Evolutionary conservation across 2,329 filamentous ascomycete genomes (phyloP), one percentile per base, ranked within the genome.

Genomic region (Botrytis hyacinthi): DNA sequence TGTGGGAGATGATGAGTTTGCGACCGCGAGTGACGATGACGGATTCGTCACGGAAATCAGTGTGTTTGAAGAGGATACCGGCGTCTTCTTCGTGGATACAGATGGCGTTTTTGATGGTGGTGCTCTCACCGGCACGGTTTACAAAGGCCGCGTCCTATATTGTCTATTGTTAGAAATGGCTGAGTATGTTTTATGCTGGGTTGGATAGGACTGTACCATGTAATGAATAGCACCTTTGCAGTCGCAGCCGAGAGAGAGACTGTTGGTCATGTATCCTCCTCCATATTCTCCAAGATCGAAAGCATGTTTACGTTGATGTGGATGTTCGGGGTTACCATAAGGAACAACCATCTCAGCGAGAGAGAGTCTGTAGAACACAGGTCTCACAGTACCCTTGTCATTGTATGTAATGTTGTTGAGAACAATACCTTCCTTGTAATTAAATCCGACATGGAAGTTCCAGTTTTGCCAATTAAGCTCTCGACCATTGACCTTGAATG

Each of bases 1-100:
- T 92, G 78, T 97, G 94, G 76, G 94, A 94, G 77, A 98, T 87
- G 80, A 97, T 87, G 73, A 98, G 88, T 81, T 96, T 97, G 71
- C 94, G 90, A 2, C 91, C 94, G 40, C 95, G 91, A 0, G 94
- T 97, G 7, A 97, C 93, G 16, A 96, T 93, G 72, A 91, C 89
- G 0, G 93, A 95, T 61, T 96, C 92, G 80, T 98, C 95, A 54
- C 95, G 89, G 88, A 97, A 98, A 83, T 98, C 95, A 26, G 90
- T 94, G 84, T 97, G 93, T 84, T 98, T 98, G 88, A 97, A 97
- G 0, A 97, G 86, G 74, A 98, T 96, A 9, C 95, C 95, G 2
- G 89, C 89, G 77, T 98, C 95, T 84, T 98, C 95, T 82, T 98
- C 95, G 83, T 98, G 95, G 77, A 98, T 95, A 82, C 95, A 98